These are phyloP conservation scores for Sicyos baderoa DNA, from an alignment of 306 rosid genomes.

Conservation along the genomic window DNA sequence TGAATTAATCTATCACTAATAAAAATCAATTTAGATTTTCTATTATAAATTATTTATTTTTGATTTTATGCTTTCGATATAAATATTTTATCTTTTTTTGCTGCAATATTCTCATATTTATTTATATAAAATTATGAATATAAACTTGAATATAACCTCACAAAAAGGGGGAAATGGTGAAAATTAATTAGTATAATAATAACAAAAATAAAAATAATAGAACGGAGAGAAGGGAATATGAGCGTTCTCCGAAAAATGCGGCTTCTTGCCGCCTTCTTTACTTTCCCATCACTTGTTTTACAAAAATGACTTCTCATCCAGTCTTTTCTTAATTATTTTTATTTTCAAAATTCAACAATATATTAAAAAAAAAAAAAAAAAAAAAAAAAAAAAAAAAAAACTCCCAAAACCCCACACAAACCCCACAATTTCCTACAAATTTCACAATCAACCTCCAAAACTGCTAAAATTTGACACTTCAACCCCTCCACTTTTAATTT, in stretches of 20 bases:
- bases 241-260: slow-evolving; percentile 82
- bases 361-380: no score
- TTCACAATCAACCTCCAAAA: neutral
- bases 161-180: neutral
- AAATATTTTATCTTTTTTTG: no score
- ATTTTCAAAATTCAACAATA: no score
- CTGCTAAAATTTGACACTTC: slow-evolving; percentile 1
- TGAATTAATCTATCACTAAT: no score
- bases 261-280: slow-evolving; percentile 84
- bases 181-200: neutral
- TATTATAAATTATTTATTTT: no score
- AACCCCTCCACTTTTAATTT: neutral
- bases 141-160: no score
- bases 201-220: neutral
- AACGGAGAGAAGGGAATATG: slow-evolving; percentile 23
- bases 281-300: slow-evolving; percentile 43
- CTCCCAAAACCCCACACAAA: neutral
- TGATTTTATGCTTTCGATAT: no score
- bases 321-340: neutral
- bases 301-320: neutral
- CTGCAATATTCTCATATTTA: no score
- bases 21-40: no score
- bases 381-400: no score
- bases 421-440: neutral
- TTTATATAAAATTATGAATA: no score